Evolutionary conservation across 371 early-diverging fungal species (phyloP).

Genomic region (Basidiobolus meristosporus): DNA sequence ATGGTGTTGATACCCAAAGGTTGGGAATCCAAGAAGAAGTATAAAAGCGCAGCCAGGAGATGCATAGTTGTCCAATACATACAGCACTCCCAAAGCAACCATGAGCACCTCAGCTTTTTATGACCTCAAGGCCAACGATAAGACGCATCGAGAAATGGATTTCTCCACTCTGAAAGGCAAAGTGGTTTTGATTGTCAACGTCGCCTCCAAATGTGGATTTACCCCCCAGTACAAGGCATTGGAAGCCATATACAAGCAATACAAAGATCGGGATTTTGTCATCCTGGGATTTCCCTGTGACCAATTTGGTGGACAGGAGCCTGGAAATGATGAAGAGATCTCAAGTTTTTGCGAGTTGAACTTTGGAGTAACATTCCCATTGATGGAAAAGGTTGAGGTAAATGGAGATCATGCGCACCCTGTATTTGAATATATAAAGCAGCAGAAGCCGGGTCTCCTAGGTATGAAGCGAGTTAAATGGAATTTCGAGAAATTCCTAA

Average conservation of each 20-base stretch:
- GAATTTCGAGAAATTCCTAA: too few relatives aligned
- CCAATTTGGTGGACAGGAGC: conserved; percentile 66
- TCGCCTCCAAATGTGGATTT: conserved; percentile 90
- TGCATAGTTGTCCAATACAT: too few relatives aligned
- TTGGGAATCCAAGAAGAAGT: too few relatives aligned
- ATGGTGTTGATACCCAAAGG: too few relatives aligned
- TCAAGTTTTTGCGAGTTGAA: conserved; percentile 34
- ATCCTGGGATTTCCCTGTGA: conserved; percentile 80
- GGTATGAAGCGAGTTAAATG: conserved; percentile 7
- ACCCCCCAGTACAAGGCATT: conserved; percentile 75
- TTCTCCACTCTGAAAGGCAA: conserved; percentile 13
- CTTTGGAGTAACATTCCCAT: conserved; percentile 56
- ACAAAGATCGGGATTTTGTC: conserved; percentile 53
- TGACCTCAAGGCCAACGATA: not conserved
- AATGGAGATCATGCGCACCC: conserved; percentile 54
- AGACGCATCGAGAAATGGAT: not conserved
- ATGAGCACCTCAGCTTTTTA: conserved; percentile 1
- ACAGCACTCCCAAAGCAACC: too few relatives aligned
- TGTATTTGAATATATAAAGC: conserved; percentile 52
- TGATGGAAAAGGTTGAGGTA: conserved; percentile 75
- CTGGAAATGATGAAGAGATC: conserved; percentile 41
- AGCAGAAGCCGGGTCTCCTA: conserved; percentile 15
- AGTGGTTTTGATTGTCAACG: conserved; percentile 81
- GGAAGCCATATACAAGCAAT: conserved; percentile 57
- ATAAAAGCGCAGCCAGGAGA: too few relatives aligned